Conservation (phyloP, 768 basidiomycete genomes). For the Psilocybe azurescens region DNA sequence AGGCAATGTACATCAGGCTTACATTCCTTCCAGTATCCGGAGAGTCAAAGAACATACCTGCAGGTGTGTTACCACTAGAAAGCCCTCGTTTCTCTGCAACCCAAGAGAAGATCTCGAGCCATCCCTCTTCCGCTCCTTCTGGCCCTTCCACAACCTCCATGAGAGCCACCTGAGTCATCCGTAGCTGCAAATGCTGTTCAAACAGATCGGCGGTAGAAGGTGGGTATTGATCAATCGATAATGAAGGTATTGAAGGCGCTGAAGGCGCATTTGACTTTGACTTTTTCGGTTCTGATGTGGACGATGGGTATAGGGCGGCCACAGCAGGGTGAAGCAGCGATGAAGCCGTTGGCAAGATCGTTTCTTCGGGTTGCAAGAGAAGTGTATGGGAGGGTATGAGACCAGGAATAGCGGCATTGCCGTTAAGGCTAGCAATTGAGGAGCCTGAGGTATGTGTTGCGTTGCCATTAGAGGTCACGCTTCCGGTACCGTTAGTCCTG, state of each 20-base stretch:
- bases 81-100: constrained; percentile 58
- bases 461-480: background rate
- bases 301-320: background rate
- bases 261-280: background rate
- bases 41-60: background rate
- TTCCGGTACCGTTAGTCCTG: background rate
- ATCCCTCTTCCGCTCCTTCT: constrained; percentile 79
- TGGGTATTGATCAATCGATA: constrained; percentile 31
- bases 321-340: constrained; percentile 12
- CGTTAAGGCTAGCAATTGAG: background rate
- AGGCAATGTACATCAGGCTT: background rate
- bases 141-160: constrained; percentile 86
- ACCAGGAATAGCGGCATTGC: background rate
- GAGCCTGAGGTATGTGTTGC: background rate
- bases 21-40: background rate
- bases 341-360: constrained; percentile 8
- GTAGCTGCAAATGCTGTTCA: constrained; percentile 80
- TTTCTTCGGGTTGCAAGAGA: constrained; percentile 12
- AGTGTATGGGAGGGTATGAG: background rate
- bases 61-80: constrained; percentile 1
- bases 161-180: constrained; percentile 85
- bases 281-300: background rate
- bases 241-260: constrained; percentile 6
- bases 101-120: constrained; percentile 88
- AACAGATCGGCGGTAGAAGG: constrained; percentile 66